These are phyloP conservation scores for Corrigiola litoralis DNA, from an alignment of 179 eudicot genomes.

Conservation along the genomic window DNA sequence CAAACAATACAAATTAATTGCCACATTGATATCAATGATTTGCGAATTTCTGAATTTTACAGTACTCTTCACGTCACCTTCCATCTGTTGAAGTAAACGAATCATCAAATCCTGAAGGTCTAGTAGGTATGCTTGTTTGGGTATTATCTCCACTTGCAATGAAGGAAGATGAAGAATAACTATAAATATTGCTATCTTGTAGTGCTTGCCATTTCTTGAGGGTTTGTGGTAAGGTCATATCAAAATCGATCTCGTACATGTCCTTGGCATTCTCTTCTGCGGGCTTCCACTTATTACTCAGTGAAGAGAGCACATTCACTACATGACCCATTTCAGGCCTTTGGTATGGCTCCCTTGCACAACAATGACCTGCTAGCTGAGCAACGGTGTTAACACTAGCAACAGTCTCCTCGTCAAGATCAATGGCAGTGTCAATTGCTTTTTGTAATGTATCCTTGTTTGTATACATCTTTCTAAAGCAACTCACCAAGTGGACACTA, in stretches of 20 bases:
- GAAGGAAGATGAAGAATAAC: constrained; percentile 31
- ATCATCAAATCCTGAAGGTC: constrained; percentile 38
- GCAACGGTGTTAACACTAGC: constrained; percentile 33
- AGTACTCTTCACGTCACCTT: constrained; percentile 19
- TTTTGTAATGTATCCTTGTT: constrained; percentile 33
- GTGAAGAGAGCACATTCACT: constrained; percentile 41
- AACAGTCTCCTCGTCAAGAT: constrained; percentile 27
- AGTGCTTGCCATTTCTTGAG: constrained; percentile 43
- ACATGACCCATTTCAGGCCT: constrained; percentile 50
- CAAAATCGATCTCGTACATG: constrained; percentile 29
- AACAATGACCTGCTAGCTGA: constrained; percentile 44
- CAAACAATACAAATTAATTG: not conserved
- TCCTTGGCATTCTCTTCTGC: constrained; percentile 21
- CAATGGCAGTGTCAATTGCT: constrained; percentile 34
- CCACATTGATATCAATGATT: constrained; percentile 1
- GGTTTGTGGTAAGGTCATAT: constrained; percentile 39
- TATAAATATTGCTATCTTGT: constrained; percentile 16
- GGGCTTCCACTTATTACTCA: constrained; percentile 42
- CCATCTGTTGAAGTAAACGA: constrained; percentile 37
- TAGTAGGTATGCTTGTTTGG: constrained; percentile 36
- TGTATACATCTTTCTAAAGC: constrained; percentile 37
- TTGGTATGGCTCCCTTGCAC: constrained; percentile 40
- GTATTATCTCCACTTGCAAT: constrained; percentile 31
- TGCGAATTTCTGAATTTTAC: not conserved
- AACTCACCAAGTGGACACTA: constrained; percentile 42